Base-by-base conservation (phyloP, 257 asterid species). In the Solanum medicagineum region DNA sequence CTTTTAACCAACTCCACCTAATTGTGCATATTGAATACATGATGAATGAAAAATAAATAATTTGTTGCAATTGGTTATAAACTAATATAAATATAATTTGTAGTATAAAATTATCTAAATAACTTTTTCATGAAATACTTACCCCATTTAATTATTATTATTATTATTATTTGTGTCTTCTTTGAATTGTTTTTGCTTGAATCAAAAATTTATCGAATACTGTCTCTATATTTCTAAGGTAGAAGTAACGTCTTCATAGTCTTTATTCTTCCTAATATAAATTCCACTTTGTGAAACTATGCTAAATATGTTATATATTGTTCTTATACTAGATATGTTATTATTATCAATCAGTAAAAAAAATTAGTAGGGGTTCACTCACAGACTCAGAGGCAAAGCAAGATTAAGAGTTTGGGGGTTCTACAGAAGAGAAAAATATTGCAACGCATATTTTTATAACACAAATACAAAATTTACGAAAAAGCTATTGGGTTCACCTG, bases 131-230 rank as follows among this genome's bases (percentile, higher is more conserved):
- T 54, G 59, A 26, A 65, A 65, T 65, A 26, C 1, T 29, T 60
- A 60, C 36, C 4, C 36, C 7, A 13, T 22, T 16, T 22, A n/a
- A 56, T 56, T 59, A 6, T 59, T 59, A 1, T 59, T 59, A 16
- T 22, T n/a, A 5, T 62, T 62, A 5, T 11, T 11, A 10, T 10
- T 22, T 1, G 6, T 0, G 2, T 19, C 1, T 57, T 0, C 9
- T 57, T 9, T 20, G 13, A 1, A 24, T 11, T 62, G 10, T 24
- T 62, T 62, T 62, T 19, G 0, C 8, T 12, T 62, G 13, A 62
- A 1, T 1, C 9, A 24, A 22, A 0, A 10, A 22, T 24, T 4
- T 62, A 62, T 62, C 36, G 65, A 57, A 57, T 20, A 20, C 0
- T 8, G 4, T 0, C 4, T 57, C 20, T 57, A 0, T 62, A 62